A percentile compares a stretch with the other conserved stretches of the same genome.
Evolutionary conservation across 2,329 filamentous ascomycete species (phyloP).

Genomic region (Cercospora berteroae): DNA sequence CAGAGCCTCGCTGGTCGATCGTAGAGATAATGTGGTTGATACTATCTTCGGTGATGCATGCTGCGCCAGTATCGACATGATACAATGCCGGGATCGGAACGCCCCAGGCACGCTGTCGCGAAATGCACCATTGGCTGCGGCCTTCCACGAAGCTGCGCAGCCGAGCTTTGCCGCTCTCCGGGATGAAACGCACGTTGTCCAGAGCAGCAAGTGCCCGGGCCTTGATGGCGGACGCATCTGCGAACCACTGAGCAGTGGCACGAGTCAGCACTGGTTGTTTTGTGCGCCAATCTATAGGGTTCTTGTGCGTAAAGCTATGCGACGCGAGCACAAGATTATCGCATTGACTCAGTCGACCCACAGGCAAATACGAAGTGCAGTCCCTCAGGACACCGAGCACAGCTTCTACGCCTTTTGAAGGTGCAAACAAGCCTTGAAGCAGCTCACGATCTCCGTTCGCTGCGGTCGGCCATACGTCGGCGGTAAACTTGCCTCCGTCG

Average conservation of each 20-base stretch:
- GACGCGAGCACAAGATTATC: conserved; percentile 60
- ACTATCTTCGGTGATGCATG: conserved; percentile 74
- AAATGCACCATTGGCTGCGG: conserved; percentile 96
- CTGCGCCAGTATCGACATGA: conserved; percentile 58
- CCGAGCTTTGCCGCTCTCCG: conserved; percentile 68
- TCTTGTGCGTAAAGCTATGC: conserved; percentile 81
- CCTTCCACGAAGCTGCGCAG: conserved; percentile 83
- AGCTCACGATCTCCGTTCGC: conserved; percentile 26
- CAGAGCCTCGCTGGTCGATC: conserved; percentile 74
- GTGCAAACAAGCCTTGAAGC: conserved; percentile 70
- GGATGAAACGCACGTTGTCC: conserved; percentile 72
- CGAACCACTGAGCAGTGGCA: conserved; percentile 97
- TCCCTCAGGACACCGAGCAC: conserved; percentile 68
- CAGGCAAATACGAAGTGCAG: conserved; percentile 16
- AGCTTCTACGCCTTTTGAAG: conserved; percentile 65
- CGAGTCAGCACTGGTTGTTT: conserved; percentile 88
- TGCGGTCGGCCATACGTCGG: conserved; percentile 72
- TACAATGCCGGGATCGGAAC: conserved; percentile 93
- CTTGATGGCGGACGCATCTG: conserved; percentile 83
- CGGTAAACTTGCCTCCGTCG: conserved; percentile 75
- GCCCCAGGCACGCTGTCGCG: conserved; percentile 91
- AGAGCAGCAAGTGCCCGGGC: conserved; percentile 68
- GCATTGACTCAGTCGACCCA: not conserved
- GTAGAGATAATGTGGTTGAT: conserved; percentile 81
- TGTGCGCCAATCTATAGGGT: conserved; percentile 96